Conservation (phyloP, 345 rosid species). For the Gossypium herbaceum region DNA sequence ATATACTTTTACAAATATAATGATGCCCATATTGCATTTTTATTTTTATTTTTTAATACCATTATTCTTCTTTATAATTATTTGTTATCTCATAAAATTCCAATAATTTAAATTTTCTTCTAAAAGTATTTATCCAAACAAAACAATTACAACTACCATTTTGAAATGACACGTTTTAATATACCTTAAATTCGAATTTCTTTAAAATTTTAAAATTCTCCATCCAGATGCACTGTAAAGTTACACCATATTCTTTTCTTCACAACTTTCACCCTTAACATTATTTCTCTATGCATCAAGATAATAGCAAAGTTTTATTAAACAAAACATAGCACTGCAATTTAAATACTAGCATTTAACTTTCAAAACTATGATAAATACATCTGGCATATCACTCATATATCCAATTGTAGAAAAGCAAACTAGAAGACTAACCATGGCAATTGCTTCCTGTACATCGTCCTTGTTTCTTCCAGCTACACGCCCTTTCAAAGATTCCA, state of each 20-base stretch:
- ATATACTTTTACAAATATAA: too few species aligned
- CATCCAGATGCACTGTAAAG: not conserved
- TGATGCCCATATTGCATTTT: too few species aligned
- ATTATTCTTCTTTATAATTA: too few species aligned
- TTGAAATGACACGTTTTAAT: too few species aligned
- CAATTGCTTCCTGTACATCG: conserved; percentile 89
- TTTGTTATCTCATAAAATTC: too few species aligned
- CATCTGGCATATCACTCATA: not conserved
- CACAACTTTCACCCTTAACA: not conserved
- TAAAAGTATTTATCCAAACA: too few species aligned
- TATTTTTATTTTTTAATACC: too few species aligned
- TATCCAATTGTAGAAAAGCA: not conserved
- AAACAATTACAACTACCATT: too few species aligned
- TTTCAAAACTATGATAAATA: not conserved
- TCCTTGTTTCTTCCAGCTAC: conserved; percentile 95
- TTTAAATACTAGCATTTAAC: conserved; percentile 1
- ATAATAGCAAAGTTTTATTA: not conserved
- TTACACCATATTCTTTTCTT: not conserved
- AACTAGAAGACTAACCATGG: conserved; percentile 56
- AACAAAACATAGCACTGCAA: not conserved
- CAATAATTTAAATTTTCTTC: too few species aligned
- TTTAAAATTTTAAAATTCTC: too few species aligned
- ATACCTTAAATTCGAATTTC: too few species aligned
- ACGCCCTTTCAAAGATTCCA: conserved; percentile 83
- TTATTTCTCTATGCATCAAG: not conserved